Conservation (phyloP, 2,329 filamentous ascomycete species). For the Colletotrichum sp. region DNA sequence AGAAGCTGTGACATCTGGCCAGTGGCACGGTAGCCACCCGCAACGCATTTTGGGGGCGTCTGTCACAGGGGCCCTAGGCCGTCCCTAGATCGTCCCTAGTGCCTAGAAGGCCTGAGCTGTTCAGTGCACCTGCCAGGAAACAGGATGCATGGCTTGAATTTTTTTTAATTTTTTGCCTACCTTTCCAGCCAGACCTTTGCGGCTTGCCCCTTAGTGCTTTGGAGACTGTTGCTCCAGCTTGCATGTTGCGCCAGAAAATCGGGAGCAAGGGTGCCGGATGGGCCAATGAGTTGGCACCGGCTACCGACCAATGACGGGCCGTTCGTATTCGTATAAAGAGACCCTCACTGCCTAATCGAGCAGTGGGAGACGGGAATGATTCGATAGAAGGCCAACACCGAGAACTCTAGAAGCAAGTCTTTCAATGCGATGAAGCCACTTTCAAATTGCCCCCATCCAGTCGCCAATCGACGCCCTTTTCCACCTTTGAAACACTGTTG, state of each 20-base stretch:
- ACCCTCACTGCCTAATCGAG: slow-evolving; percentile 13
- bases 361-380: slow-evolving; percentile 10
- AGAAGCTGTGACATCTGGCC: slow-evolving; percentile 2
- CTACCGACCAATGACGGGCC: slow-evolving; percentile 8
- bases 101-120: not conserved
- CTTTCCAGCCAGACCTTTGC: too few relatives aligned
- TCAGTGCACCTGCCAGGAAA: not conserved
- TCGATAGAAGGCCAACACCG: slow-evolving; percentile 7
- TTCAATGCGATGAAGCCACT: slow-evolving; percentile 13
- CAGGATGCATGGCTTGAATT: not conserved
- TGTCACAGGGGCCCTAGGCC: not conserved
- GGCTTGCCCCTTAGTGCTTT: not conserved
- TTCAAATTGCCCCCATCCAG: not conserved
- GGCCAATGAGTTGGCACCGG: slow-evolving; percentile 5
- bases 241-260: slow-evolving; percentile 12
- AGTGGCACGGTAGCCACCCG: not conserved
- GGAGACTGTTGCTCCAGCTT: not conserved
- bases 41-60: not conserved
- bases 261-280: not conserved
- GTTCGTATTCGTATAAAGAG: slow-evolving; percentile 22
- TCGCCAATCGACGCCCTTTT: slow-evolving; percentile 1
- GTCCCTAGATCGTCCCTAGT: not conserved
- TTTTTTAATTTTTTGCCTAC: not conserved
- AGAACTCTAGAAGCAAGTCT: slow-evolving; percentile 5
- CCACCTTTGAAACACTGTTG: not conserved